These are phyloP conservation scores for Yamadazyma triangularis DNA, from an alignment of 1,139 yeast genomes.

Conservation along the genomic window DNA sequence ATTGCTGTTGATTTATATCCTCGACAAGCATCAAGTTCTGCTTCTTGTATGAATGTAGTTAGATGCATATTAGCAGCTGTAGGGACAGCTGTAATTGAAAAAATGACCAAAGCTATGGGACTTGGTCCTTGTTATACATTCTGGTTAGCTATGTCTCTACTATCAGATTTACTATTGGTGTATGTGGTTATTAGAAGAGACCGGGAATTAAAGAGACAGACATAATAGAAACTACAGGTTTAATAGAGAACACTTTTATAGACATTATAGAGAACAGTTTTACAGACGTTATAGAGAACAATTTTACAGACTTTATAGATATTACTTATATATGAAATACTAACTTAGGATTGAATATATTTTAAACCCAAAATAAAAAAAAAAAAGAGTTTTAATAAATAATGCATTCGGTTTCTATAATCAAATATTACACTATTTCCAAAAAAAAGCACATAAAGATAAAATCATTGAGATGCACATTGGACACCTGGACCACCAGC, in stretches of 20 bases:
- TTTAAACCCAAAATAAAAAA: too few relatives aligned
- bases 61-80: conserved; percentile 35
- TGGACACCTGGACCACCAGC: conserved; percentile 74
- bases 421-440: too few relatives aligned
- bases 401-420: background rate
- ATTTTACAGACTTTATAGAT: background rate
- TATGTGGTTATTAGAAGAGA: background rate
- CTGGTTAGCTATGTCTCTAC: conserved; percentile 24
- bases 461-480: conserved; percentile 72
- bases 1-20: conserved; percentile 37
- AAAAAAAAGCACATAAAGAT: conserved; percentile 2
- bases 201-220: background rate
- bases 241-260: too few relatives aligned
- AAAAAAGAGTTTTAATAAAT: too few relatives aligned
- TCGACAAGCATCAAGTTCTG: conserved; percentile 27
- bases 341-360: background rate
- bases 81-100: conserved; percentile 28
- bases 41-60: conserved; percentile 34
- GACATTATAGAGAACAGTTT: too few relatives aligned
- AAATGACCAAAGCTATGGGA: conserved; percentile 23
- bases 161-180: conserved; percentile 15
- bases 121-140: conserved; percentile 37
- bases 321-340: too few relatives aligned
- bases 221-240: background rate
- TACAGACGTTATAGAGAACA: too few relatives aligned